These are phyloP conservation scores for Botryotinia globosa DNA, from an alignment of 2,329 filamentous ascomycete genomes.

Conservation along the genomic window DNA sequence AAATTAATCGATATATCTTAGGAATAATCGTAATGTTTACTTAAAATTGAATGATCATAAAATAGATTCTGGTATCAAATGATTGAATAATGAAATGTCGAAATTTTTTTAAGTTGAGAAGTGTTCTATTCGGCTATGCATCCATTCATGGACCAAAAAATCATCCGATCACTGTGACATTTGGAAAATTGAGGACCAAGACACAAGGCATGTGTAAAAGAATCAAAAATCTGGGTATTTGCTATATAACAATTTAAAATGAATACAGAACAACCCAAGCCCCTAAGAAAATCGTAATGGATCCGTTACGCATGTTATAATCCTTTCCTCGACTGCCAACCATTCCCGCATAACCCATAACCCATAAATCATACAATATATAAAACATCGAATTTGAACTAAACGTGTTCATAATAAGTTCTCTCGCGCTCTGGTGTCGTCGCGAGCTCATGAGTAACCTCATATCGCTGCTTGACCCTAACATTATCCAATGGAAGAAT, in stretches of 20 bases:
- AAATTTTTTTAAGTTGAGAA: too few relatives aligned
- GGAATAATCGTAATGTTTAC: too few relatives aligned
- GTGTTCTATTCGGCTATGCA: too few relatives aligned
- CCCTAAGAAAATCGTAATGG: background rate
- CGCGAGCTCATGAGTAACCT: background rate
- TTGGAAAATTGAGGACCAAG: background rate
- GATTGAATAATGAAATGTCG: too few relatives aligned
- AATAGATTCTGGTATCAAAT: too few relatives aligned
- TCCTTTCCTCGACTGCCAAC: background rate
- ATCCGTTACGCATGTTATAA: background rate
- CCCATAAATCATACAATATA: background rate
- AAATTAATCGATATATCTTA: too few relatives aligned
- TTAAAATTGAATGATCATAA: too few relatives aligned
- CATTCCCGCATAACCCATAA: background rate
- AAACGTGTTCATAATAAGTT: background rate
- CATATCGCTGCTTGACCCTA: background rate
- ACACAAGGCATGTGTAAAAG: background rate
- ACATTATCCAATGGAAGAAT: slow-evolving; percentile 4
- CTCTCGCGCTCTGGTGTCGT: background rate
- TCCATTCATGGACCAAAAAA: background rate
- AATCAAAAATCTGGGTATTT: background rate
- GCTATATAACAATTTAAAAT: background rate
- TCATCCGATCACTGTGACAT: background rate
- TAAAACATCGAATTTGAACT: background rate
- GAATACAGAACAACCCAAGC: background rate